Base-by-base conservation (phyloP, 192 early-diverging fungal species). In the Diversispora epigaea region DNA sequence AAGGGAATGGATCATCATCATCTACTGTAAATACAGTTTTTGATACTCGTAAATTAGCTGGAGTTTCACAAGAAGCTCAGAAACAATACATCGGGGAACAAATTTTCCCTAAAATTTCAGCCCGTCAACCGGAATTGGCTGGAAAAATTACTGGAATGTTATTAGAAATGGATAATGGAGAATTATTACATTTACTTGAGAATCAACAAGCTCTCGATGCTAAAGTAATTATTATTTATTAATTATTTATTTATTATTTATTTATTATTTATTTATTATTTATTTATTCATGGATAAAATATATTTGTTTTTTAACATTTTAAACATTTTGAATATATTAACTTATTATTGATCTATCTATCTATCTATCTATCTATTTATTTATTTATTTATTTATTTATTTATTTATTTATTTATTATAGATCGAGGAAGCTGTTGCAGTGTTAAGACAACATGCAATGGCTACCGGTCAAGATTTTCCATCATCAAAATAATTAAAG, bases 81-180 rank as follows among this genome's bases (percentile, higher is more conserved):
- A 99, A 99, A 87, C 94, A 94, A 80, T 90, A 94, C 84, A 89
- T 99, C 21, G 98, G 98, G 75, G 96, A 99, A 86, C 88, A 91
- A 60, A 86, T 99, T 60, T 99, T 94, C 85, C 95, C 95, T 9
- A 84, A 91, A 56, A 95, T 99, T 71, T 79, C 80, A 56, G 75
- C 80, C 19, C 89, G 87, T 62, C 87, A 93, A 79, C 88, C 89
- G 61, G 85, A 89, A 44, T 83, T 86, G 72, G 95, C 96, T 68
- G 95, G 95, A 77, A 98, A 99, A 91, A 94, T 99, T 81, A 98
- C 96, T 43, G 98, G 98, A 73, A 98, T 99, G 96, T 87, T 96
- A 68, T 86, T 98, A 63, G 96, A 99, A 85, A 99, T 98, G 96
- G 95, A 98, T 82, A 95, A 96, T 79, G 81, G 87, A 67, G 98